Base-by-base conservation (phyloP, 2,329 filamentous ascomycete genomes). In the Colletotrichum sublineola region DNA sequence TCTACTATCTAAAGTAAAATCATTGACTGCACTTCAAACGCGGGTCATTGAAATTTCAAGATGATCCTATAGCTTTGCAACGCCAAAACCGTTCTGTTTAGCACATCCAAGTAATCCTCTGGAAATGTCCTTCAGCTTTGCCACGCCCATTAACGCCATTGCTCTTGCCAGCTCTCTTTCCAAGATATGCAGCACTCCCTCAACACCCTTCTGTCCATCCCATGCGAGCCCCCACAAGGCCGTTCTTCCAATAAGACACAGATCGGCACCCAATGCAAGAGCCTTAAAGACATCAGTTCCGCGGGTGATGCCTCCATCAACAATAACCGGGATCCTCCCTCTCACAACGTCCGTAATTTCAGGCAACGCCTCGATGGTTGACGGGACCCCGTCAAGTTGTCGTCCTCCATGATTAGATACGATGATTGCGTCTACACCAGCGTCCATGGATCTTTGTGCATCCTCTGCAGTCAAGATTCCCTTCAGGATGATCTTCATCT, bases 401-500 rank as follows among this genome's bases (percentile, higher is more conserved):
- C 74, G 71, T 3, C 74, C 74, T 5, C 74, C 74, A 36, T 75
- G 81, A 40, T 77, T 77, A 1, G 74, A 75, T 5, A 77, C 74
- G 44, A 77, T 65, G 5, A 77, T 68, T 9, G 67, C 76, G 29
- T 77, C 74, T 1, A 74, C 67, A 1, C 74, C 73, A 38, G 74
- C 67, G 46, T 73, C 65, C 5, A 77, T 73, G 1, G 76, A 76
- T 15, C 75, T 67, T 14, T 74, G 72, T 5, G 74, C 75, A 50
- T 77, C 75, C 29, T 75, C 74, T 1, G 67, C 67, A 3, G 75
- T 75, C 64, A 75, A 62, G 15, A 76, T 73, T 2, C 75, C 75
- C 67, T 76, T 76, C 12, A 79, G 68, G 3, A 77, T 71, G 36
- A 78, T 78, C 61, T 75, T 74, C 76, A 78, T 76, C 60, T 58